A percentile compares a stretch with the other conserved stretches of the same genome.
phyloP scores from a whole-genome alignment of 73 alveolate species.

The Paramecium octaurelia region DNA sequence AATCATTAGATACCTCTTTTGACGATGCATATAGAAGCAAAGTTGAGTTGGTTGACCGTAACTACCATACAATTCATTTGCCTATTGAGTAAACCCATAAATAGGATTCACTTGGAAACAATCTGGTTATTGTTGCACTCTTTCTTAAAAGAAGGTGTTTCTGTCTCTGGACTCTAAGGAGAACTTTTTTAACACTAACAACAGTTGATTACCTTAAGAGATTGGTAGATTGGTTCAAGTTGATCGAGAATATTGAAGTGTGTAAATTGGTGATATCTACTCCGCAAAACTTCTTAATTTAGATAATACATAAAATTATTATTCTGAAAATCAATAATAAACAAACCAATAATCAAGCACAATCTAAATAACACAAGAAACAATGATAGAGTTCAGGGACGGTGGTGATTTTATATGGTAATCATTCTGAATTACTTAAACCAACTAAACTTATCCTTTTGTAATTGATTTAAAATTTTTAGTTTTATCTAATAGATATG shows the following conservation, averaged over 20 bases:
- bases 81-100: background rate
- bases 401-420: too few species aligned
- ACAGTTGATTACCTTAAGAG: background rate
- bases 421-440: too few species aligned
- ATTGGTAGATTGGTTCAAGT: background rate
- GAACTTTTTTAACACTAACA: background rate
- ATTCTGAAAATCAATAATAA: background rate
- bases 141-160: background rate
- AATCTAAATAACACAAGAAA: too few species aligned
- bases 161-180: background rate
- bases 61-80: background rate
- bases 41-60: constrained; percentile 30
- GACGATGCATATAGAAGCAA: background rate
- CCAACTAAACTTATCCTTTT: too few species aligned
- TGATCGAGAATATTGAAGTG: background rate
- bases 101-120: background rate
- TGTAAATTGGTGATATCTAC: background rate
- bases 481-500: too few species aligned
- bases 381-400: too few species aligned
- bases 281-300: background rate
- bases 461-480: too few species aligned
- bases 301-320: constrained; percentile 7
- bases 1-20: background rate
- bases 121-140: constrained; percentile 8
- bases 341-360: too few species aligned